Base-by-base conservation (phyloP, 805 yeast species). In the Limtongozyma cylindracea region DNA sequence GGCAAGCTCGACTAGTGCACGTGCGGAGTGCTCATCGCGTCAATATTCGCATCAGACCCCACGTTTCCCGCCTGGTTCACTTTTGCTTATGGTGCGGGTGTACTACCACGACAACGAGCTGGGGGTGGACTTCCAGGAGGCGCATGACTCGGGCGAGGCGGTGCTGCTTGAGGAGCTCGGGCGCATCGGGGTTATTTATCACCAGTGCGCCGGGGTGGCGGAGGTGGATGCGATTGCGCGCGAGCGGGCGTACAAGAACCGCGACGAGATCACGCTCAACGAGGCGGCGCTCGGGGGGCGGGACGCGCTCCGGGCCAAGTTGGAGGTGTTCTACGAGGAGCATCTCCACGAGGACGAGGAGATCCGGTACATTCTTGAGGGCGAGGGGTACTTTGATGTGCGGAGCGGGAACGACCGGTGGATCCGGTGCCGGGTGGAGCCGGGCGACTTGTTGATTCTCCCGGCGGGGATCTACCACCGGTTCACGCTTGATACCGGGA, bases 321-420 rank as follows among this genome's bases (percentile, higher is more conserved):
- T 84, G 42, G 52, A 59, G 29, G 56, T 47, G 19, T 80, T 82
- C 43, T 76, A 66, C 47, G 50, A 58, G 21, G 94, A 84, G 38
- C 98, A 84, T 43, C 53, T 78, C 24, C 98, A 84, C 40, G 96
- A 84, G 40, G 98, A 84, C 40, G 98, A 84, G 46, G 98, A 84
- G 49, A 84, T 84, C 39, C 54, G 98, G 31, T 84, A 80, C 45
- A 64, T 80, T 23, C 37, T 72, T 11, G 92, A 72, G 13, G 98
- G 98, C 8, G 72, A 66, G 25, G 96, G 98, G 0, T 84, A 59
- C 45, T 84, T 84, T 37, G 96, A 84, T 37, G 77, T 84, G 6
- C 57, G 93, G 31, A 70, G 63, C 34, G 37, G 48, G 14, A 37
- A 56, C 8, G 59, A 52, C 27, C 41, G 50, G 24, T 84, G 98